Conservation (phyloP, 1,139 yeast genomes). For the Kodamaea ohmeri region DNA sequence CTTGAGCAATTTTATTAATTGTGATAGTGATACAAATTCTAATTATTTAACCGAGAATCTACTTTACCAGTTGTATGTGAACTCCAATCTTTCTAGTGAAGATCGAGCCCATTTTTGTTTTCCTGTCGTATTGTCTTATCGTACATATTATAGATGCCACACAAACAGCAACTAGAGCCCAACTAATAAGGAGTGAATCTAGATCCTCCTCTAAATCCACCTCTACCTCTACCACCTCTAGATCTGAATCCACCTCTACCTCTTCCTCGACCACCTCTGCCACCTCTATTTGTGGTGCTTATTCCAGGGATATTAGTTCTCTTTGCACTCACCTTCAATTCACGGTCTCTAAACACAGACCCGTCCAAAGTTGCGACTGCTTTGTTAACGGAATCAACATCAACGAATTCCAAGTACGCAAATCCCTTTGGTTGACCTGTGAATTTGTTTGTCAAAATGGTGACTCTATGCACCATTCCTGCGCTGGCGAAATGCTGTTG, state of each 20-base stretch:
- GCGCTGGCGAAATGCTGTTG: conserved; percentile 73
- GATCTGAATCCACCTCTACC: conserved; percentile 24
- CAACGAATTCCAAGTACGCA: conserved; percentile 80
- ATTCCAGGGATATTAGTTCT: conserved; percentile 80
- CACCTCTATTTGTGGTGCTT: conserved; percentile 43
- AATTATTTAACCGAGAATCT: too few relatives aligned
- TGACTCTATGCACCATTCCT: conserved; percentile 81
- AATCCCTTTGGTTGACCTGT: conserved; percentile 84
- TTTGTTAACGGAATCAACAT: conserved; percentile 56
- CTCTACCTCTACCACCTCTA: conserved; percentile 20
- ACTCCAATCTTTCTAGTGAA: too few relatives aligned
- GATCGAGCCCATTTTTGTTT: too few relatives aligned
- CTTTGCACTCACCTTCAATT: conserved; percentile 68
- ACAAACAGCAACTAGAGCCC: background rate
- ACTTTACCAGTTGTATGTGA: too few relatives aligned
- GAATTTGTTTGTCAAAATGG: conserved; percentile 67
- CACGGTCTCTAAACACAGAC: conserved; percentile 62
- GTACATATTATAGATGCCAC: background rate
- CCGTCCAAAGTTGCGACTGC: conserved; percentile 68
- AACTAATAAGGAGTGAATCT: conserved; percentile 20
- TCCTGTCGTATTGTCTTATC: conserved; percentile 1
- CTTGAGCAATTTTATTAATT: too few relatives aligned
- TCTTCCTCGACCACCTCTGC: conserved; percentile 30
- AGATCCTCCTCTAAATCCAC: conserved; percentile 22
- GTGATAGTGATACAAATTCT: too few relatives aligned